Base-by-base conservation (phyloP, 2,329 filamentous ascomycete genomes). In the Paecilomyces sp. region DNA sequence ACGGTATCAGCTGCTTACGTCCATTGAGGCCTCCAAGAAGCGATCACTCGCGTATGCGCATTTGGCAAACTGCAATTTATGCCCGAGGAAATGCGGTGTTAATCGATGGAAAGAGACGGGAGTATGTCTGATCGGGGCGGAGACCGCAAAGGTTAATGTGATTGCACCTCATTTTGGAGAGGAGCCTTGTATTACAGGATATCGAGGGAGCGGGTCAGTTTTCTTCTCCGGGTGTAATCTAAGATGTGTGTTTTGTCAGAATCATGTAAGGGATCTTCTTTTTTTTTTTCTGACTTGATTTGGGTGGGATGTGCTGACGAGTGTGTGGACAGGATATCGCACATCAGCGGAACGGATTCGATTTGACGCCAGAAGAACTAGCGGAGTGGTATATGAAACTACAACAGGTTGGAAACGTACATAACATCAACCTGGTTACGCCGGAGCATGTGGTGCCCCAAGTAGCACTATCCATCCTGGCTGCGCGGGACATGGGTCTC, bases 351-450 rank as follows among this genome's bases (percentile, higher is more conserved):
- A 91, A 91, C 54, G 90, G 91, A 1, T 88, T 91, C 74, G 88
- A 92, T 65, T 77, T 94, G 31, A 89, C 87, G 0, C 89, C 90
- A 0, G 89, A 92, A 71, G 84, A 92, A 70, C 81, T 96, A 3
- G 91, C 83, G 4, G 86, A 89, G 57, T 94, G 91, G 91, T 92
- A 88, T 74, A 67, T 94, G 60, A 94, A 94, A 75, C 77, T 95
- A 52, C 90, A 94, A 71, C 81, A 90, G 30, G 82, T 90, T 2
- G 91, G 90, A n/a, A 77, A 81, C 8, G 89, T 91, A n/a, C 90
- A 95, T 77, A 94, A 94, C 71, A 92, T 95, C 80, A 94, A 96
- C 72, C 84, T 93, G 24, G 84, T 95, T 60, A 95, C 90, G 0
- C 90, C 91, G 0, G 91, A 95, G 70, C 91, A 95, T 71, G 89